phyloP scores from a whole-genome alignment of 768 basidiomycete species.

The Dentipellis sp. region DNA sequence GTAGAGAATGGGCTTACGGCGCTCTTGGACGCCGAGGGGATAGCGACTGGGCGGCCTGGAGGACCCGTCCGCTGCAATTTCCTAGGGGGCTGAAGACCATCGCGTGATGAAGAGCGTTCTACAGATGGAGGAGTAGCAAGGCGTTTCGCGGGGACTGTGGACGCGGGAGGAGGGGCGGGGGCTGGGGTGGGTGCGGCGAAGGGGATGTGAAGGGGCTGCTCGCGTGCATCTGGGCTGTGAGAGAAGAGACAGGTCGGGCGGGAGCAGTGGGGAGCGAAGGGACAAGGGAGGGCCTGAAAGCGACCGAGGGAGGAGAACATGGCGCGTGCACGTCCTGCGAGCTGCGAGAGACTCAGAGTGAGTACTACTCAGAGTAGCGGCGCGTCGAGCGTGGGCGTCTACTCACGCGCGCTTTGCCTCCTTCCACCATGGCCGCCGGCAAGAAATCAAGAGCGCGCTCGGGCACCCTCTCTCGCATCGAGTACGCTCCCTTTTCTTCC shows the following conservation, averaged over 20 bases:
- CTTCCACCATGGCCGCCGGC: no score
- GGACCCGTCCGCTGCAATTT: slow-evolving; percentile 54
- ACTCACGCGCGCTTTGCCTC: no score
- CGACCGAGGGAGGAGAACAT: slow-evolving; percentile 62
- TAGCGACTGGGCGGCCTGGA: slow-evolving; percentile 31
- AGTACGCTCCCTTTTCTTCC: background rate
- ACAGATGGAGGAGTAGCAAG: slow-evolving; percentile 16
- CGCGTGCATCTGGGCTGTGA: slow-evolving; percentile 35
- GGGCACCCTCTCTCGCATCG: no score
- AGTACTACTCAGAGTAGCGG: no score
- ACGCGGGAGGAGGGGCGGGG: slow-evolving; percentile 10
- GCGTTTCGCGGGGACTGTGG: slow-evolving; percentile 44
- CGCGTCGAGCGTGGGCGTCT: no score
- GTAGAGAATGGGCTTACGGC: slow-evolving; percentile 14
- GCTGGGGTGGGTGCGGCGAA: slow-evolving; percentile 20
- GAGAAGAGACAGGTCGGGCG: slow-evolving; percentile 57
- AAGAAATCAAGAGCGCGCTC: no score
- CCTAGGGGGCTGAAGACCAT: slow-evolving; percentile 23
- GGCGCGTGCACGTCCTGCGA: no score
- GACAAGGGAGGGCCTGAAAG: slow-evolving; percentile 54
- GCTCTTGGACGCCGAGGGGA: slow-evolving; percentile 29
- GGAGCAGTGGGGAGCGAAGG: slow-evolving; percentile 38
- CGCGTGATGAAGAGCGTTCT: background rate
- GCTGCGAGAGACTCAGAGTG: no score
- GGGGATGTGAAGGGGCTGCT: slow-evolving; percentile 30